Evolutionary conservation across 2,329 filamentous ascomycete species (phyloP), one percentile per base, ranked within the genome.

Genomic region (Chrysosporium keratinophilum): DNA sequence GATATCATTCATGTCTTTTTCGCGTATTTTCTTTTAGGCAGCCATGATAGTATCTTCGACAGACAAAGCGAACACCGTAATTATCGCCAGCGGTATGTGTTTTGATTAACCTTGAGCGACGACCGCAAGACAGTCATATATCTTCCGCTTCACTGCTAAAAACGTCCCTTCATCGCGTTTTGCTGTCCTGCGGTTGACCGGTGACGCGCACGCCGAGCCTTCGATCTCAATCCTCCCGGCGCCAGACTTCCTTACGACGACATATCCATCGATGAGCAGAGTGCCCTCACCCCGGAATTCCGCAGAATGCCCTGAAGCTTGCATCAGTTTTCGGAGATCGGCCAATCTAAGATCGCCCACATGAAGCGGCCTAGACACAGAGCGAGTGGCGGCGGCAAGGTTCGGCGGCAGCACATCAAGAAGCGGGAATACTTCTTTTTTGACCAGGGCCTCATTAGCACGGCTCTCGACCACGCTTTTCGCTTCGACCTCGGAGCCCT

Each of bases 261-360:
- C 90, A 9, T 81, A 80, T 1, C 88, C 87, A 65, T 97, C 91
- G 54, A 98, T 84, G 9, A 98, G 78, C 54, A 98, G 74, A 7
- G 86, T 94, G 57, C 93, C 93, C 69, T 97, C 91, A 48, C 93
- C 93, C 48, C 88, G 79, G 69, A 97, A 96, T 68, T 96, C 93
- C 0, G 91, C 91, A 12, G 81, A 83, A 71, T 96, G 89, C 0
- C 90, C 89, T 2, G 84, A 79, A 12, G 79, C 76, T 63, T 88
- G 84, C 82, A 98, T 87, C 17, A 90, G 79, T 56, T 87, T 84
- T 50, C 93, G 79, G 55, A 98, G 74, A 67, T 97, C 90, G 0
- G 91, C 88, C 15, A 98, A 79, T 19, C 91, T 81, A 41, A 97
- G 74, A 67, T 98, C 93, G 58, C 93, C 93, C 2, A 98, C 93